Conservation (phyloP, 1,284 basidiomycete species). For the Apiotrichum gamsii region DNA sequence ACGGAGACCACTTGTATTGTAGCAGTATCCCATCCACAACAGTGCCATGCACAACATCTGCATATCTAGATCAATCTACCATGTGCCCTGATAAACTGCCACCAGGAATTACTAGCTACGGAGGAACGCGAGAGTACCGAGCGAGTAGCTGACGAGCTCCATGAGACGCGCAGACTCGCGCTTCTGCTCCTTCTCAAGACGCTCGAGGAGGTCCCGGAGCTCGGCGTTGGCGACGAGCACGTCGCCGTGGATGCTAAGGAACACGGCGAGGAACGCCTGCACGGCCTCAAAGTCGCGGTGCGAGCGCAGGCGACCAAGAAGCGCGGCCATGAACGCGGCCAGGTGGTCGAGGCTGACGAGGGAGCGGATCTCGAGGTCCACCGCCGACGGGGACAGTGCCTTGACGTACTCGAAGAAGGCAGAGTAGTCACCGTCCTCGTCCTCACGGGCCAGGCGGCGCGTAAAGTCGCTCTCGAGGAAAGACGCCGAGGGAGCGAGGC, state of each 20-base stretch:
- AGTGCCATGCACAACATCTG: no score
- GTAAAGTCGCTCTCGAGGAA: constrained; percentile 68
- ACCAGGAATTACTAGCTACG: constrained; percentile 5
- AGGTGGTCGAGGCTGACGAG: constrained; percentile 60
- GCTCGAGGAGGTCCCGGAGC: constrained; percentile 55
- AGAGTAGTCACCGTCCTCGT: constrained; percentile 62
- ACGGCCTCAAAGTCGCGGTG: constrained; percentile 93
- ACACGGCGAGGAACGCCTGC: constrained; percentile 78
- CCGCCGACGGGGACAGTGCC: constrained; percentile 77
- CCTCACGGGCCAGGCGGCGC: constrained; percentile 58
- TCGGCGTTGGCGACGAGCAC: constrained; percentile 63
- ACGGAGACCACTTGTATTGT: no score
- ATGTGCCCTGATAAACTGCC: neutral
- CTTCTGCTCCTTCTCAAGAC: constrained; percentile 58
- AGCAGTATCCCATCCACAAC: no score
- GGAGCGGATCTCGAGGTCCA: constrained; percentile 85
- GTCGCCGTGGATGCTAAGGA: constrained; percentile 79
- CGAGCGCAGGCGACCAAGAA: constrained; percentile 65
- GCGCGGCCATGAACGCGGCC: constrained; percentile 64
- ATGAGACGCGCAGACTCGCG: constrained; percentile 64
- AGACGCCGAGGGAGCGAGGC: constrained; percentile 54
- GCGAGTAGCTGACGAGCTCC: constrained; percentile 44
- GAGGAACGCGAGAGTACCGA: constrained; percentile 47
- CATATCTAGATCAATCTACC: no score
- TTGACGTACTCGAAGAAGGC: constrained; percentile 80